Evolutionary conservation across 257 asterid genomes (phyloP).

Genomic region (Ocimum tenuiflorum): DNA sequence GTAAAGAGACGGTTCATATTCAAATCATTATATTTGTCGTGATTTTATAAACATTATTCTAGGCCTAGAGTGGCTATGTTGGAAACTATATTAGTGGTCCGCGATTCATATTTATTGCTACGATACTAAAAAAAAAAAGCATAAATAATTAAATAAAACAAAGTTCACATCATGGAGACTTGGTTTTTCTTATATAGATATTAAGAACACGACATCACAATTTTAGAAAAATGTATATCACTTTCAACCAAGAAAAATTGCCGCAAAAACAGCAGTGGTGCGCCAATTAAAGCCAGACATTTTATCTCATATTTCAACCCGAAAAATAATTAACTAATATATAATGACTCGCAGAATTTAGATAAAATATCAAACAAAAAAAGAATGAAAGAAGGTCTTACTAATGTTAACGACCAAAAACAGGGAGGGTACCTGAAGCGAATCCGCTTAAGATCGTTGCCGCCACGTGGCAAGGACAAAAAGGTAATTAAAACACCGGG

Average conservation of each 20-base stretch:
- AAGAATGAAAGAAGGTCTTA: not conserved
- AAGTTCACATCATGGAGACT: not conserved
- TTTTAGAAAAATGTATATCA: not conserved
- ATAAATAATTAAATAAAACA: not conserved
- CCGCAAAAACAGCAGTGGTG: not conserved
- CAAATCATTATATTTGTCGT: not conserved
- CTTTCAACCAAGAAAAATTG: not conserved
- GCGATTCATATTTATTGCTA: not conserved
- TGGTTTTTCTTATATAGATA: not conserved
- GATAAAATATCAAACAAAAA: not conserved
- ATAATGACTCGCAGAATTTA: not conserved
- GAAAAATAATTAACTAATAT: not conserved
- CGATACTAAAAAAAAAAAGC: not conserved
- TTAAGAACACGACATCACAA: too few relatives aligned
- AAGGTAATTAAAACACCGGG: conserved; percentile 94
- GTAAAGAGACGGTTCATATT: too few relatives aligned
- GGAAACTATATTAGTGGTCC: not conserved
- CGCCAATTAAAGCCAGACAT: not conserved
- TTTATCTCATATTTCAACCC: not conserved
- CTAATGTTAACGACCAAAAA: not conserved
- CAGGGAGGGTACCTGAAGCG: conserved; percentile 83
- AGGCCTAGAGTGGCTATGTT: too few relatives aligned
- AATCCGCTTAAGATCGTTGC: conserved; percentile 86
- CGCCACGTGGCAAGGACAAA: conserved; percentile 86
- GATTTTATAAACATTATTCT: too few relatives aligned